phyloP scores from a whole-genome alignment of 2,329 filamentous ascomycete genomes.

The Didymosphaeria variabile region DNA sequence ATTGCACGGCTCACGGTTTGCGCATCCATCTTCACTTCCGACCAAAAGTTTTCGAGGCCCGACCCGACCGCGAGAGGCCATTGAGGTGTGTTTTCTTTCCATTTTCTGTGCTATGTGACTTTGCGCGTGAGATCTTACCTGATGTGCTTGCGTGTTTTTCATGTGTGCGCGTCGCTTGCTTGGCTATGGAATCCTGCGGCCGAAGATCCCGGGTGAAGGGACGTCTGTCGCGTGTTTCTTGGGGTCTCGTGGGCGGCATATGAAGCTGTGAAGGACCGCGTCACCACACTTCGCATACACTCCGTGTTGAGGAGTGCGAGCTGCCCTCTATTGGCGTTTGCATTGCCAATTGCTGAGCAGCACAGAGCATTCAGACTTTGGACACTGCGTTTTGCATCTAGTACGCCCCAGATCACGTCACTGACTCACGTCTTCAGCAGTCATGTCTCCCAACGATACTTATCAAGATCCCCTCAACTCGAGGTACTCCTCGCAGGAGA shows the following conservation, averaged over 20 bases:
- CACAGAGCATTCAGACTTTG: neutral
- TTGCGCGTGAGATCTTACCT: neutral
- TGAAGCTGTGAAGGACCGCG: neutral
- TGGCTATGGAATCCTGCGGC: neutral
- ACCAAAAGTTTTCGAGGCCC: neutral
- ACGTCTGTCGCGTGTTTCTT: neutral
- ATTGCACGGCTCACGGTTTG: neutral
- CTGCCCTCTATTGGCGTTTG: neutral
- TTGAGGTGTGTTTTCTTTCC: conserved; percentile 7
- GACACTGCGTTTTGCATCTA: neutral
- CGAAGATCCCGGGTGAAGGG: conserved; percentile 2
- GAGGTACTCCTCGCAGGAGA: conserved; percentile 70
- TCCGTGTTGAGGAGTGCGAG: neutral
- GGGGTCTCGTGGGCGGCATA: neutral
- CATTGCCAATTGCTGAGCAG: neutral
- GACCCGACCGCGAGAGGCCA: neutral
- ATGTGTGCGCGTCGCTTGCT: conserved; percentile 5
- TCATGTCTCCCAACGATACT: conserved; percentile 31
- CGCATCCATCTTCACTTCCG: neutral
- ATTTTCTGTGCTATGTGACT: neutral
- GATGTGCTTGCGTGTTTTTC: neutral
- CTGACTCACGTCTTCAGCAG: conserved; percentile 13
- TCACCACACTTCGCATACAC: neutral
- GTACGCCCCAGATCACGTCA: neutral
- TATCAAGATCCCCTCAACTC: conserved; percentile 36